Conservation (phyloP, 2,329 filamentous ascomycete genomes). For the Penicillium sp. region DNA sequence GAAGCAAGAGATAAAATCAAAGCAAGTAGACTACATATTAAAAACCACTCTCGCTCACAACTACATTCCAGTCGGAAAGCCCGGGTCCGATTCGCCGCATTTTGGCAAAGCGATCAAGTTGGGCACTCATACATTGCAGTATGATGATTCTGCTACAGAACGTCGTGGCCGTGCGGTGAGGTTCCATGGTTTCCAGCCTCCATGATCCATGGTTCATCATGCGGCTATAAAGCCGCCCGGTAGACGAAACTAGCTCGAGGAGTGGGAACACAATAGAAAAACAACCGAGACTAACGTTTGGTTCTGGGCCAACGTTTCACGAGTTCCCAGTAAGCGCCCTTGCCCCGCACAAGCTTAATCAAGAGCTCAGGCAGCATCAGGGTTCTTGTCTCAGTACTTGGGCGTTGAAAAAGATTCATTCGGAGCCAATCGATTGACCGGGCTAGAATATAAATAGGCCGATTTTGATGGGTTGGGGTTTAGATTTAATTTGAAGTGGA, state of each 20-base stretch:
- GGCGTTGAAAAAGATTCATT: conserved; percentile 21
- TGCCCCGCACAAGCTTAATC: conserved; percentile 15
- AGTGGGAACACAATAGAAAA: not conserved
- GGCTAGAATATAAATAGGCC: not conserved
- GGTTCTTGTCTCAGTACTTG: conserved; percentile 2
- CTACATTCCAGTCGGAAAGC: conserved; percentile 1
- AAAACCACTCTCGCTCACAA: no score
- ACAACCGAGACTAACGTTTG: not conserved
- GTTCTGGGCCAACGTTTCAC: not conserved
- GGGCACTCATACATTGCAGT: conserved; percentile 44
- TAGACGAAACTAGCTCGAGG: conserved; percentile 10
- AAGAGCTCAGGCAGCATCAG: conserved; percentile 5
- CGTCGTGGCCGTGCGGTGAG: not conserved
- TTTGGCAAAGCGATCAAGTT: conserved; percentile 30
- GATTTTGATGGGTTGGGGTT: not conserved
- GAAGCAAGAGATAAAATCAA: not conserved
- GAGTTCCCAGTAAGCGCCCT: conserved; percentile 6
- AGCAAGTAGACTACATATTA: not conserved
- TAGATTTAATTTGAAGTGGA: not conserved
- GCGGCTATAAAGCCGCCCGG: conserved; percentile 18
- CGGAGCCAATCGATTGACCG: conserved; percentile 22
- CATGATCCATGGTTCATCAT: conserved; percentile 22
- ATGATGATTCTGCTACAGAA: conserved; percentile 9
- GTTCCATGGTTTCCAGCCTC: conserved; percentile 19
- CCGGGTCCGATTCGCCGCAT: conserved; percentile 32